Percentiles rank a stretch among this genome's conserved stretches.
phyloP scores from a whole-genome alignment of 805 yeast genomes.

The Yarrowia sp. region DNA sequence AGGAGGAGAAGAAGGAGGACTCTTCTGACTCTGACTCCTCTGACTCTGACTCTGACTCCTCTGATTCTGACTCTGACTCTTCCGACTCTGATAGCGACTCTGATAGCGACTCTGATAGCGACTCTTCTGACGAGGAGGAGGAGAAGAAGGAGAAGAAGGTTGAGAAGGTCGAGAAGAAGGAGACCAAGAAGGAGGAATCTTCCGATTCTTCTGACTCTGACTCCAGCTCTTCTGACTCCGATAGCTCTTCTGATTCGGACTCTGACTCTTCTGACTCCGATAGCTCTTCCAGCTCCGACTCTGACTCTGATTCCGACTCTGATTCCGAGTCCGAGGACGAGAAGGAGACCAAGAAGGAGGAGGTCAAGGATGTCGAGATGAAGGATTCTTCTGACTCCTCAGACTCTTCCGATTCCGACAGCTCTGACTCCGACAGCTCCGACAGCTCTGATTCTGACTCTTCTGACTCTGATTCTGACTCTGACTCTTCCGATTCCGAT shows the following conservation, averaged over 20 bases:
- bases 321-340: conserved; percentile 22
- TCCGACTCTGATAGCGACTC: conserved; percentile 42
- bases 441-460: conserved; percentile 17
- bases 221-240: neutral
- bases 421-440: conserved; percentile 40
- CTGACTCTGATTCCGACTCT: conserved; percentile 43
- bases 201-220: conserved; percentile 33
- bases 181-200: conserved; percentile 37
- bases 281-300: conserved; percentile 33
- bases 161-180: conserved; percentile 5
- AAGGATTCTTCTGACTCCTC: conserved; percentile 32
- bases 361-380: conserved; percentile 22
- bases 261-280: conserved; percentile 31
- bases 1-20: conserved; percentile 8
- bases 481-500: conserved; percentile 7
- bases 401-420: conserved; percentile 14
- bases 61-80: conserved; percentile 39
- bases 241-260: conserved; percentile 26
- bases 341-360: conserved; percentile 28
- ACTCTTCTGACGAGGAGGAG: conserved; percentile 40
- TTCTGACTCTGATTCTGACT: conserved; percentile 18
- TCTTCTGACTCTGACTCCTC: conserved; percentile 40
- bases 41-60: conserved; percentile 43
- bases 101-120: conserved; percentile 41
- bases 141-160: conserved; percentile 7